These are phyloP conservation scores for Rhodotorula diobovata DNA, from an alignment of 768 basidiomycete genomes.

Conservation along the genomic window DNA sequence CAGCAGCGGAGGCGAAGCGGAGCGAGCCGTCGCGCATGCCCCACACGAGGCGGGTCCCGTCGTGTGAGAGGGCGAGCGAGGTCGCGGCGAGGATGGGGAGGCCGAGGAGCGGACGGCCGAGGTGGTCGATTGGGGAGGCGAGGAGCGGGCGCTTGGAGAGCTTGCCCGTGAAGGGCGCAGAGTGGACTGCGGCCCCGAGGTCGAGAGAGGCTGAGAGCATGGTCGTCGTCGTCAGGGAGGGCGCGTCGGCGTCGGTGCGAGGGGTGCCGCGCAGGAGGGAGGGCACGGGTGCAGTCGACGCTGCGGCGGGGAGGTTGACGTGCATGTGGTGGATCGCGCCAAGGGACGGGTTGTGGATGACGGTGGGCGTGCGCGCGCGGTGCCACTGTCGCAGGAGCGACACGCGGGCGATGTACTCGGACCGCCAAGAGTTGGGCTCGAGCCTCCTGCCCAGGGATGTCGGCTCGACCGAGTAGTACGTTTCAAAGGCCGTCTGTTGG, in stretches of 20 bases:
- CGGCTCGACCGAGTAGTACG: constrained; percentile 17
- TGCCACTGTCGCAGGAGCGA: constrained; percentile 20
- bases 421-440: constrained; percentile 20
- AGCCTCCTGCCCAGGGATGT: constrained; percentile 14
- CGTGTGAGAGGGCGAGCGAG: constrained; percentile 6
- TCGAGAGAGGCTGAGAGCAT: constrained; percentile 29
- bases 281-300: neutral
- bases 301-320: constrained; percentile 7
- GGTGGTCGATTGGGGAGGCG: constrained; percentile 28
- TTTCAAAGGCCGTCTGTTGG: constrained; percentile 33
- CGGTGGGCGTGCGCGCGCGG: constrained; percentile 13
- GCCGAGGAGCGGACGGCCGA: constrained; percentile 15
- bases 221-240: neutral
- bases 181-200: constrained; percentile 21
- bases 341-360: constrained; percentile 24
- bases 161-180: constrained; percentile 31
- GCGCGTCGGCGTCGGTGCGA: neutral
- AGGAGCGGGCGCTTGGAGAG: constrained; percentile 13
- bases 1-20: constrained; percentile 11
- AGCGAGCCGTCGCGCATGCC: constrained; percentile 31
- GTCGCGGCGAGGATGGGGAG: constrained; percentile 9
- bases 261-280: neutral
- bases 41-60: constrained; percentile 24
- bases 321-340: constrained; percentile 18
- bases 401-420: constrained; percentile 30